Conservation (phyloP, 2,329 filamentous ascomycete species). For the Clarireedia sp. region DNA sequence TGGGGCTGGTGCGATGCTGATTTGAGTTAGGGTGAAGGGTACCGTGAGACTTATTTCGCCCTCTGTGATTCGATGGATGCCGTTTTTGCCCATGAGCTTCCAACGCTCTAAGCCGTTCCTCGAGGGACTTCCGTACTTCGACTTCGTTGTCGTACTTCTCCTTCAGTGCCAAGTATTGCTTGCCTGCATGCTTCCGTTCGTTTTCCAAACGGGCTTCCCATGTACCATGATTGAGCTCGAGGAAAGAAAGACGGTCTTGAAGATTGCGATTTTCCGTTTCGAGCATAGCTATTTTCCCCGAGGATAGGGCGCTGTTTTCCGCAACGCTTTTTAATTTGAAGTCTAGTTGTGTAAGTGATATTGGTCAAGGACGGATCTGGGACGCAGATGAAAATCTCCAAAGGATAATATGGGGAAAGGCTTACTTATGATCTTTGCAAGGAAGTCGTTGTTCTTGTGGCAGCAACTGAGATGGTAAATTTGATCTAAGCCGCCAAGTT, state of each 20-base stretch:
- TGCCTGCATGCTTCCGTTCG: conserved; percentile 17
- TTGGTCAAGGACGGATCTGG: too few species aligned
- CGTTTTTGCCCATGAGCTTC: conserved; percentile 7
- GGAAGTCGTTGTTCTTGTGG: conserved; percentile 31
- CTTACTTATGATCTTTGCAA: conserved; percentile 32
- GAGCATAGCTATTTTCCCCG: conserved; percentile 8
- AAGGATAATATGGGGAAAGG: too few species aligned
- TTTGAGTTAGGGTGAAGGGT: conserved; percentile 5
- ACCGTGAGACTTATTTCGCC: conserved; percentile 4
- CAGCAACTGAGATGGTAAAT: conserved; percentile 41
- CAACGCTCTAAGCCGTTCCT: conserved; percentile 12
- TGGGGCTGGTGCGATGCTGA: neutral
- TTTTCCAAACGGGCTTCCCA: conserved; percentile 17
- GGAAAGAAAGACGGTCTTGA: conserved; percentile 14
- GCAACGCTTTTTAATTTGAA: conserved; percentile 15
- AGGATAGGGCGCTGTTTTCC: conserved; percentile 4
- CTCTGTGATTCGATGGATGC: conserved; percentile 10
- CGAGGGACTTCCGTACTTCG: conserved; percentile 12
- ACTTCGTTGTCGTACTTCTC: conserved; percentile 18
- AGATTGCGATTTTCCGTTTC: conserved; percentile 12
- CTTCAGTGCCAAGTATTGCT: conserved; percentile 18
- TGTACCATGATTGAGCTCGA: conserved; percentile 15
- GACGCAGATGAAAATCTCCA: too few species aligned
- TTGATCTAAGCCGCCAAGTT: conserved; percentile 40
- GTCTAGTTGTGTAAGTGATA: conserved; percentile 8